Conservation (phyloP, 208 protist genomes). For the Crithidia thermophila region DNA sequence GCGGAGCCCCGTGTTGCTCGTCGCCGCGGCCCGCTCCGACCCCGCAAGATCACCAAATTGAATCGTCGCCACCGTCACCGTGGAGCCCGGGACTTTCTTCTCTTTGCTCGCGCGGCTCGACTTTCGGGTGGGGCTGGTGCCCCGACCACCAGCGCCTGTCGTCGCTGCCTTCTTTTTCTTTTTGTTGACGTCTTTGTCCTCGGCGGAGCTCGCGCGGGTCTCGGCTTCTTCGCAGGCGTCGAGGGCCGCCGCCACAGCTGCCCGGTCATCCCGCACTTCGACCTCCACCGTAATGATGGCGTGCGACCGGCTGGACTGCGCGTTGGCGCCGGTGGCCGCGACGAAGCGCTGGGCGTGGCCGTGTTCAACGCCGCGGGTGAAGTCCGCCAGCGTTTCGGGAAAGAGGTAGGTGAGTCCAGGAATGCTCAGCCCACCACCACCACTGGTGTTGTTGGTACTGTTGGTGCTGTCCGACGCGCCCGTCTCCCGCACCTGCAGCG, state of each 20-base stretch:
- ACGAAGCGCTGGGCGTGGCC: slow-evolving; percentile 79
- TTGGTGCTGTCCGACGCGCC: background rate
- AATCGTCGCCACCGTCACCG: slow-evolving; percentile 74
- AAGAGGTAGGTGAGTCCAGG: slow-evolving; percentile 66
- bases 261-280: slow-evolving; percentile 40
- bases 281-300: slow-evolving; percentile 90
- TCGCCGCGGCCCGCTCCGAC: slow-evolving; percentile 85
- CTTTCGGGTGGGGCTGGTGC: background rate
- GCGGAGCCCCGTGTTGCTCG: slow-evolving; percentile 77
- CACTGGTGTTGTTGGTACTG: background rate
- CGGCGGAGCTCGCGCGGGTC: background rate
- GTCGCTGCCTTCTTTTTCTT: background rate
- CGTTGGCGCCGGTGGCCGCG: slow-evolving; percentile 77
- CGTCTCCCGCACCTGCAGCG: slow-evolving; percentile 62
- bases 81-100: background rate
- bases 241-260: background rate
- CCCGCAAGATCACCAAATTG: slow-evolving; percentile 90
- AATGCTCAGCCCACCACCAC: slow-evolving; percentile 55
- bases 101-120: background rate
- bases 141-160: background rate
- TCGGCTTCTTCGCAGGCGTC: background rate
- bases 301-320: slow-evolving; percentile 88
- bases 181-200: slow-evolving; percentile 8
- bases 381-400: slow-evolving; percentile 61
- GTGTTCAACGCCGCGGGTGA: slow-evolving; percentile 55